Evolutionary conservation across 192 early-diverging fungal genomes (phyloP).

Genomic region (Phycomyces blakesleeanus): DNA sequence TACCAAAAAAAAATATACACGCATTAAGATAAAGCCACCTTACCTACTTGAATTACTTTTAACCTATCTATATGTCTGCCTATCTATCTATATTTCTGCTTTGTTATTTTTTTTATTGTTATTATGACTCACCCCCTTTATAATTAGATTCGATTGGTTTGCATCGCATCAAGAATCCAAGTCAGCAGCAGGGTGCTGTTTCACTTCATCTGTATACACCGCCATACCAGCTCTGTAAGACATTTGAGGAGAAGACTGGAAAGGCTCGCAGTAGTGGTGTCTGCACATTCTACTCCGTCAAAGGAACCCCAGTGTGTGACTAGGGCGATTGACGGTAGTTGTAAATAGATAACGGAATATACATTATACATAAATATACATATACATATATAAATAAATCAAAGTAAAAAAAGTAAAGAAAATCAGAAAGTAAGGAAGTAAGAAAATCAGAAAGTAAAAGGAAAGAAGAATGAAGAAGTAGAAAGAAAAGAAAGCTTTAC

Average conservation of each 20-base stretch:
- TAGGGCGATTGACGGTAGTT: too few relatives aligned
- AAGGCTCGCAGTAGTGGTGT: slow-evolving; percentile 51
- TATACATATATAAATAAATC: background rate
- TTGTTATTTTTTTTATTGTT: too few relatives aligned
- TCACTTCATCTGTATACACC: slow-evolving; percentile 92
- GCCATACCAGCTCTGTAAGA: slow-evolving; percentile 78
- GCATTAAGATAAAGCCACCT: too few relatives aligned
- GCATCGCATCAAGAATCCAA: slow-evolving; percentile 76
- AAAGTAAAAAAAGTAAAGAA: slow-evolving; percentile 1
- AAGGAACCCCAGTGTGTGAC: slow-evolving; percentile 34
- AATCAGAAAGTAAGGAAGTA: slow-evolving; percentile 2
- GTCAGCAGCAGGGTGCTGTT: slow-evolving; percentile 51
- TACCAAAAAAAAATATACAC: too few relatives aligned
- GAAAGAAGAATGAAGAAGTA: slow-evolving; percentile 4
- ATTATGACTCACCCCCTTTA: slow-evolving; percentile 16
- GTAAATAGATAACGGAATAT: background rate
- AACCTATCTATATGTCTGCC: background rate
- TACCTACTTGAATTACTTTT: background rate
- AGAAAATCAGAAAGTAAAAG: background rate
- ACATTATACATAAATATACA: slow-evolving; percentile 13
- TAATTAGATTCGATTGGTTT: slow-evolving; percentile 77
- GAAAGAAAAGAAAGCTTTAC: background rate
- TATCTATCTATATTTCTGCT: too few relatives aligned
- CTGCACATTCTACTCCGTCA: slow-evolving; percentile 59
- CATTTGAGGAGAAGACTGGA: slow-evolving; percentile 79